Base-by-base conservation (phyloP, 345 rosid species). In the Murraya koenigii region DNA sequence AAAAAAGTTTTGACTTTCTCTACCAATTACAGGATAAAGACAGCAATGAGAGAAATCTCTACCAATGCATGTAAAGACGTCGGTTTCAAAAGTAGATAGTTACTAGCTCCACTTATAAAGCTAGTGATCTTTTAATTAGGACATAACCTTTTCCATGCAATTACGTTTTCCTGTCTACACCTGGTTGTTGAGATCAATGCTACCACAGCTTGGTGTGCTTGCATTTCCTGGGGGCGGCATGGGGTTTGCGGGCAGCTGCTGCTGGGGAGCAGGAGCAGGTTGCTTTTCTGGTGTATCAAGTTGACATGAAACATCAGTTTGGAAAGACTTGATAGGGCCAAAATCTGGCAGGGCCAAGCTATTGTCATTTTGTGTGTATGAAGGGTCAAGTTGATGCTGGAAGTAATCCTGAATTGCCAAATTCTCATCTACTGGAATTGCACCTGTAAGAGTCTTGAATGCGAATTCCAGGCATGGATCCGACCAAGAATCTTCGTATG, bases 391-490 rank as follows among this genome's bases (percentile, higher is more conserved):
- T 61, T 82, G 82, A 78, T 87, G 41, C 81, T 83, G 88, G 28
- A 86, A 75, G 87, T 79, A 82, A 79, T 54, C 79, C 72, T 84
- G 88, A 72, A 79, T 75, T 72, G 74, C 74, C 7, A 85, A 78
- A 77, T 81, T 79, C 35, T 85, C 84, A 23, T 84, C 86, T n/a
- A 74, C 33, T 8, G 81, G 80, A 30, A 66, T 62, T 60, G 84
- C 63, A 47, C 78, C 88, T 26, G 86, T 78, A 74, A 85, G 80
- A 62, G 90, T 89, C 86, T 86, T 89, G 81, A 82, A 85, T 60
- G 94, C 83, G 64, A 83, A 89, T 72, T 85, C 67, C 14, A 84
- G 84, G 75, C 86, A 76, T 4, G 88, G 88, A 49, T 84, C 85
- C 36, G 85, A 79, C 90, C 90, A 88, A 76, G 67, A 81, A 55